Evolutionary conservation across 148 eudicot species (phyloP), one percentile per base, ranked within the genome.

Genomic region (Rhododendron henanense): DNA sequence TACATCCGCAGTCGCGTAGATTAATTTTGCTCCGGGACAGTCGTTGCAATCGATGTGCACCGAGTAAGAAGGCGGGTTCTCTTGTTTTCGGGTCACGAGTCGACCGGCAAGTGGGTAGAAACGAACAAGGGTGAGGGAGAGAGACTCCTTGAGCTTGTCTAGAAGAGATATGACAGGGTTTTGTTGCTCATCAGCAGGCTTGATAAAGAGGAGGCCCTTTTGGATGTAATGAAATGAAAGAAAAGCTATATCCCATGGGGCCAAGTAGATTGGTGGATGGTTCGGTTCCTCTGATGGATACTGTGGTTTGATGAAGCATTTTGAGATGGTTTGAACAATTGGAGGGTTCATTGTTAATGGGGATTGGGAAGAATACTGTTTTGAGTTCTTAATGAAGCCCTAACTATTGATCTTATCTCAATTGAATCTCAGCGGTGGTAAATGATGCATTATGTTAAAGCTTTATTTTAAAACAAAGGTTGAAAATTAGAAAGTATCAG

Each of bases 21-120:
- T 85, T 37, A 90, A 88, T 85, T 86, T 87, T 13, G 90, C 92
- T 0, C 92, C 90, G 2, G 89, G 92, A 9, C 89, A n/a, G 14
- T 85, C 74, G 1, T 69, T 63, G 35, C 89, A 87, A 67, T 88
- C 78, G 69, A 90, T 79, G 21, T 59, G 79, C 23, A 90, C 84
- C 9, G 83, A 11, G 78, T 80, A 85, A 3, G 77, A 82, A 47
- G 67, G 86, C 1, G 90, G 89, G 23, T 87, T 74, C 23, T 90
- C 85, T 75, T 76, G 74, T 81, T 87, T 83, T 0, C 63, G 53
- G 3, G 90, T 88, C 10, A 81, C 63, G 4, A 90, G 85, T 16
- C 89, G n/a, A 39, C 90, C 92, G 2, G 92, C 88, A 33, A 90
- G 85, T 4, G 88, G 90, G 82, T 88, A 88, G 84, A 86, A 90